Conservation (phyloP, 768 basidiomycete species). For the Daedaleopsis sinensis region DNA sequence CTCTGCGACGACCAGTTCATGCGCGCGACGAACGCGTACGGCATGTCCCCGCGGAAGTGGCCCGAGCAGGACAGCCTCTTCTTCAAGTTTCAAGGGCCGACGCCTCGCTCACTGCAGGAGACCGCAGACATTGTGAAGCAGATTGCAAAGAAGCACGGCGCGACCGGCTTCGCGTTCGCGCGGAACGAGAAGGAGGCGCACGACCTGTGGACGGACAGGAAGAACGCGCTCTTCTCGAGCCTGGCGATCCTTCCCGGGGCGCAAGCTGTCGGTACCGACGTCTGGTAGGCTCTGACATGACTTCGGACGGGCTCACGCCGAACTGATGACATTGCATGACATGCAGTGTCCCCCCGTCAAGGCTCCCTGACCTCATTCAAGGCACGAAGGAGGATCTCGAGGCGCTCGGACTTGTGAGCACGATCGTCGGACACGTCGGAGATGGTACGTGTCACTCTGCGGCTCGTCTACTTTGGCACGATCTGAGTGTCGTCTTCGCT, state of each 20-base stretch:
- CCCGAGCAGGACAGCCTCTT: slow-evolving; percentile 72
- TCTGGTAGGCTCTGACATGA: slow-evolving; percentile 50
- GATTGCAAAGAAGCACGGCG: slow-evolving; percentile 66
- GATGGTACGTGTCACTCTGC: slow-evolving; percentile 49
- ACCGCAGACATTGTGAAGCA: slow-evolving; percentile 59
- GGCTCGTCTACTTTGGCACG: too few species aligned
- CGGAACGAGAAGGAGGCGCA: slow-evolving; percentile 64
- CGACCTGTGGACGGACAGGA: slow-evolving; percentile 74
- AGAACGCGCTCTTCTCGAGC: slow-evolving; percentile 64
- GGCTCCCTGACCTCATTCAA: slow-evolving; percentile 61
- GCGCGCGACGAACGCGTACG: slow-evolving; percentile 58
- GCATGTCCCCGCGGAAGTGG: slow-evolving; percentile 57
- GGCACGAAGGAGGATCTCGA: slow-evolving; percentile 75
- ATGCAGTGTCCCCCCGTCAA: slow-evolving; percentile 61
- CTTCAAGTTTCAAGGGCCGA: slow-evolving; percentile 79
- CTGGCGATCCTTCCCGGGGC: slow-evolving; percentile 59
- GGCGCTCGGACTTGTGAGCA: slow-evolving; percentile 55
- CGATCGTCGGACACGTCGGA: slow-evolving; percentile 75
- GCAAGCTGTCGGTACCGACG: slow-evolving; percentile 73
- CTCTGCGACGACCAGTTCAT: slow-evolving; percentile 76
- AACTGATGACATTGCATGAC: background rate
- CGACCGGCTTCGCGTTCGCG: slow-evolving; percentile 67
- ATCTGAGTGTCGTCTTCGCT: background rate
- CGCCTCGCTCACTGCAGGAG: slow-evolving; percentile 58
- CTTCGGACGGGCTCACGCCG: background rate